Evolutionary conservation across 345 rosid genomes (phyloP).

Genomic region (Moricandia moricandioides): DNA sequence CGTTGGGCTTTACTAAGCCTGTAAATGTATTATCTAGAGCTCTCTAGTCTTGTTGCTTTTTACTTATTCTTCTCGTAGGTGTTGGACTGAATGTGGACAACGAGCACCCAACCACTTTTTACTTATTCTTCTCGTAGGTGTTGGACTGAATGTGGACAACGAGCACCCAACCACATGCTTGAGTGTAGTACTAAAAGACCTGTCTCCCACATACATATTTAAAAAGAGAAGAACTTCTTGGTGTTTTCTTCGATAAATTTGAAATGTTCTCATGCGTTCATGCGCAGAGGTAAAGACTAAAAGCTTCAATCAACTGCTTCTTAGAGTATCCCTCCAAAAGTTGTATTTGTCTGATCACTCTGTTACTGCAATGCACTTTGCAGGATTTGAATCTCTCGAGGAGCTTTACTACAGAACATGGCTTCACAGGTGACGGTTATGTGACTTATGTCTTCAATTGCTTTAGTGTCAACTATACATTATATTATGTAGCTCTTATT

Average conservation of each 20-base stretch:
- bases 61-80: too few relatives aligned
- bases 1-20: too few relatives aligned
- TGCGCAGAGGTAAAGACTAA: not conserved
- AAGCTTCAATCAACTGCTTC: not conserved
- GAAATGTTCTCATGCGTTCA: slow-evolving; percentile 54
- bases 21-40: too few relatives aligned
- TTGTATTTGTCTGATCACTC: not conserved
- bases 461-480: not conserved
- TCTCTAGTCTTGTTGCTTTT: too few relatives aligned
- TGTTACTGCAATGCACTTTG: not conserved
- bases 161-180: slow-evolving; percentile 79
- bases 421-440: slow-evolving; percentile 82
- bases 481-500: not conserved
- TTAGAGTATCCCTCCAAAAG: not conserved
- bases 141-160: too few relatives aligned
- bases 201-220: slow-evolving; percentile 41
- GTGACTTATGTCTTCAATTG: slow-evolving; percentile 4
- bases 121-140: too few relatives aligned
- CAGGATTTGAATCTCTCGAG: slow-evolving; percentile 83
- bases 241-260: slow-evolving; percentile 71
- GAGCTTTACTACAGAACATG: slow-evolving; percentile 78
- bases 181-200: slow-evolving; percentile 55
- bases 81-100: too few relatives aligned
- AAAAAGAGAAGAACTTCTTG: slow-evolving; percentile 65
- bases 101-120: too few relatives aligned